Conservation (phyloP, 768 basidiomycete species). For the Mycena vulgaris region DNA sequence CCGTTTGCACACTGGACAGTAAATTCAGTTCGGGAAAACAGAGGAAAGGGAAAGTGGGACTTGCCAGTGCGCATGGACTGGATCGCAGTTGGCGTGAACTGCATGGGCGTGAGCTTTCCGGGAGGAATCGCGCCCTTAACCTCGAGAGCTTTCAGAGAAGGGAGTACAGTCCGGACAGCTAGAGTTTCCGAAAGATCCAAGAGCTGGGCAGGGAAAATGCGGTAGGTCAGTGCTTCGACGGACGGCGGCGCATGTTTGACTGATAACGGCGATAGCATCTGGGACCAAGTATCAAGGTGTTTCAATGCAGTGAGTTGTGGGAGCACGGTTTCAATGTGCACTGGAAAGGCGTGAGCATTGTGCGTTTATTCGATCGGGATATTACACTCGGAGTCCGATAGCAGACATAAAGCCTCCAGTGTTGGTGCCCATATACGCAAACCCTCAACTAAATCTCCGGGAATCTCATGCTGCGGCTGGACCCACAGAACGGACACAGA, state of each 20-base stretch:
- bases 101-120: background rate
- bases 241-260: background rate
- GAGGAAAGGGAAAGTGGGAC: background rate
- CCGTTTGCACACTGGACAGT: constrained; percentile 20
- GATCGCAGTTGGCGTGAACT: constrained; percentile 20
- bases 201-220: constrained; percentile 22
- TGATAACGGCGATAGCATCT: constrained; percentile 13
- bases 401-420: constrained; percentile 23
- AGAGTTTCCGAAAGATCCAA: constrained; percentile 16
- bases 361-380: background rate
- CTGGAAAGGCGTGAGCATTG: background rate
- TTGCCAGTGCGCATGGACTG: background rate
- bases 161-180: background rate
- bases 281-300: constrained; percentile 21
- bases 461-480: constrained; percentile 22
- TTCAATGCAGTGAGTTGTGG: constrained; percentile 2
- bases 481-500: constrained; percentile 29
- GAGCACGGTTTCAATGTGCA: constrained; percentile 12
- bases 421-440: constrained; percentile 20
- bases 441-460: constrained; percentile 10
- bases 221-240: constrained; percentile 24
- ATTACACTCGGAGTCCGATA: constrained; percentile 17
- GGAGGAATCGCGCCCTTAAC: constrained; percentile 22
- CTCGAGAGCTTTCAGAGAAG: constrained; percentile 12
- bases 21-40: background rate